Evolutionary conservation across 495 filamentous ascomycete genomes (phyloP).

Genomic region (Tirmania nivea): DNA sequence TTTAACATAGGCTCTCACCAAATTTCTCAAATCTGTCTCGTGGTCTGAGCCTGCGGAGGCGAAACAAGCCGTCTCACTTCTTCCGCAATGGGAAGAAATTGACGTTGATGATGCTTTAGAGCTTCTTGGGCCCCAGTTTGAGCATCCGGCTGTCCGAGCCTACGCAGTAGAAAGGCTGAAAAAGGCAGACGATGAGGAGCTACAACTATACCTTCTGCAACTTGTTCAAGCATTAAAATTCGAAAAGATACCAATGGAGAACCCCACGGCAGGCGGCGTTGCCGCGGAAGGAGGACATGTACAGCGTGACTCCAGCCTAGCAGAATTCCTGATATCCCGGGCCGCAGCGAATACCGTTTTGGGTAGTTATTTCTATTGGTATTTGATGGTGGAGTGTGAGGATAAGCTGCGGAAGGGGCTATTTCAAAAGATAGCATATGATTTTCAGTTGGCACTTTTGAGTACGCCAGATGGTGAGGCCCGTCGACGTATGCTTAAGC

Average conservation of each 20-base stretch:
- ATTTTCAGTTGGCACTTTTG: constrained; percentile 73
- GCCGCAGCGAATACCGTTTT: constrained; percentile 71
- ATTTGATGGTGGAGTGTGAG: constrained; percentile 80
- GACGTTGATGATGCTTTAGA: constrained; percentile 94
- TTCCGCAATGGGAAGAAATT: constrained; percentile 89
- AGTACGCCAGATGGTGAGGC: constrained; percentile 40
- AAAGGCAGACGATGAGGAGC: constrained; percentile 82
- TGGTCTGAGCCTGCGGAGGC: constrained; percentile 78
- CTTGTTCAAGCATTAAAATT: constrained; percentile 94
- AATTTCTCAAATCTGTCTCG: constrained; percentile 90
- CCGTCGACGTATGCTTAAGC: constrained; percentile 48
- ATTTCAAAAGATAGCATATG: constrained; percentile 77
- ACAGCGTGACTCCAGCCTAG: constrained; percentile 66
- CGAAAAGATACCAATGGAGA: constrained; percentile 36
- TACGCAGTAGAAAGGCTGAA: constrained; percentile 84
- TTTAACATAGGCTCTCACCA: constrained; percentile 44
- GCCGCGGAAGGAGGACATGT: constrained; percentile 25
- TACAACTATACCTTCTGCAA: constrained; percentile 81
- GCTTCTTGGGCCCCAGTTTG: constrained; percentile 75
- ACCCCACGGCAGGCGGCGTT: constrained; percentile 20
- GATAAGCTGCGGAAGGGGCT: constrained; percentile 65
- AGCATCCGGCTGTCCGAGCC: constrained; percentile 65
- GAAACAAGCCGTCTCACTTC: constrained; percentile 67
- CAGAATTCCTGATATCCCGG: constrained; percentile 66
- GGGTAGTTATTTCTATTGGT: constrained; percentile 94